Evolutionary conservation across 495 filamentous ascomycete genomes (phyloP), one percentile per base, ranked within the genome.

Genomic region (Talaromyces thailandensis): DNA sequence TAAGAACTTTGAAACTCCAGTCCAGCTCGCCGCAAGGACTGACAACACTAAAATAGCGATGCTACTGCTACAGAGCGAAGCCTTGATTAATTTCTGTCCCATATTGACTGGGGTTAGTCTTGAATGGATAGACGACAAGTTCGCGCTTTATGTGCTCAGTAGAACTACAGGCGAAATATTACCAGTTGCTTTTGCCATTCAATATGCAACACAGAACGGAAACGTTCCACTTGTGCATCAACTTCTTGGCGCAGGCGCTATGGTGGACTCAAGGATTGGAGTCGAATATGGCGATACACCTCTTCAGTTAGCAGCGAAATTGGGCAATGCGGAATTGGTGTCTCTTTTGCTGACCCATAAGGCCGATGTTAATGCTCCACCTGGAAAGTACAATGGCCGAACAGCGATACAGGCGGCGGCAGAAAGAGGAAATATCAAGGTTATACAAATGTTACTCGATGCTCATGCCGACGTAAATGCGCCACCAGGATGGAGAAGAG

Each of bases 381-480:
- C 58, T 31, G n/a, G 7, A 43, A 48, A 52, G 12, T 25, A 40
- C 58, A 62, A 25, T 48, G 18, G 63, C 11, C 21, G 63, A 31
- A 58, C 61, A 29, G 50, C 61, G 48, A 62, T 62, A 25, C 61
- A 62, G 24, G 28, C 51, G 28, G 51, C 51, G 3, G 50, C 31
- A 23, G 58, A 60, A 48, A 60, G 25, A 4, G 31, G 29, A 24
- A 23, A 50, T 14, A 23, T 60, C 3, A 18, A 23, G 5, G 16
- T 45, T 24, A 26, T 45, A 11, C 21, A 60, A 5, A 40, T 23
- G 14, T 28, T 60, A 2, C 37, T 40, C 26, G 24, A 45, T 48
- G 16, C 16, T 7, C 9, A 12, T 60, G 71, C 70, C 31, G 56
- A 76, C 21, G 63, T 76, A 14, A 70, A 74, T 52, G 69, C 65